Evolutionary conservation across 2,329 filamentous ascomycete species (phyloP).

Genomic region (Tolypocladium ophioglossoides): DNA sequence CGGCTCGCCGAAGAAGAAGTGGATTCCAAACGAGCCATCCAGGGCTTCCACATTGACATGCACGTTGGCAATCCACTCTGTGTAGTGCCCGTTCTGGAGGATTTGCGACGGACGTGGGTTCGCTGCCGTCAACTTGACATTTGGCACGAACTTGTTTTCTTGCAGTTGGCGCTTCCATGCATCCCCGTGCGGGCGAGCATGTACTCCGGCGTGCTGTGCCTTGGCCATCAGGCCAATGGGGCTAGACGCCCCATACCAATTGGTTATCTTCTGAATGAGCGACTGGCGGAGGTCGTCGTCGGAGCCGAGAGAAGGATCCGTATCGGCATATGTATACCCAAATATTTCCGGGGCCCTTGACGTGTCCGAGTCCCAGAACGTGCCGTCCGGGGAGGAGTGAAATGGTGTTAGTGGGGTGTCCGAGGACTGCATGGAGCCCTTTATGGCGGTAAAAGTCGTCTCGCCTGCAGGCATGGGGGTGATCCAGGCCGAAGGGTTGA

Average conservation of each 20-base stretch:
- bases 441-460: slow-evolving; percentile 49
- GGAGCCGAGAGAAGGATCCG: slow-evolving; percentile 14
- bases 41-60: slow-evolving; percentile 49
- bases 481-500: slow-evolving; percentile 61
- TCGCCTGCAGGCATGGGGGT: slow-evolving; percentile 41
- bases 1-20: slow-evolving; percentile 55
- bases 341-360: slow-evolving; percentile 50
- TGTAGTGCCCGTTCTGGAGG: slow-evolving; percentile 32
- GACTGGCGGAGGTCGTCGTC: slow-evolving; percentile 18
- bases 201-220: neutral
- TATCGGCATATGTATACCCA: slow-evolving; percentile 67
- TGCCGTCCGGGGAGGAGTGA: slow-evolving; percentile 42
- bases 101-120: slow-evolving; percentile 16
- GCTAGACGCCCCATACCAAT: slow-evolving; percentile 25
- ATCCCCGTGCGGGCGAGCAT: neutral
- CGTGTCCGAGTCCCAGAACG: slow-evolving; percentile 58
- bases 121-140: slow-evolving; percentile 14
- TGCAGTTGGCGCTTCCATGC: neutral
- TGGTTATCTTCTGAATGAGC: slow-evolving; percentile 40
- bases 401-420: slow-evolving; percentile 58
- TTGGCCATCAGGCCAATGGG: slow-evolving; percentile 11
- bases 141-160: slow-evolving; percentile 6
- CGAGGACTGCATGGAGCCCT: slow-evolving; percentile 42
- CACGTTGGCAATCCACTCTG: slow-evolving; percentile 61
- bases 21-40: slow-evolving; percentile 48